A percentile compares a stretch with the other conserved stretches of the same genome.
phyloP scores from a whole-genome alignment of 768 basidiomycete species.

The Flagelloscypha sp. region DNA sequence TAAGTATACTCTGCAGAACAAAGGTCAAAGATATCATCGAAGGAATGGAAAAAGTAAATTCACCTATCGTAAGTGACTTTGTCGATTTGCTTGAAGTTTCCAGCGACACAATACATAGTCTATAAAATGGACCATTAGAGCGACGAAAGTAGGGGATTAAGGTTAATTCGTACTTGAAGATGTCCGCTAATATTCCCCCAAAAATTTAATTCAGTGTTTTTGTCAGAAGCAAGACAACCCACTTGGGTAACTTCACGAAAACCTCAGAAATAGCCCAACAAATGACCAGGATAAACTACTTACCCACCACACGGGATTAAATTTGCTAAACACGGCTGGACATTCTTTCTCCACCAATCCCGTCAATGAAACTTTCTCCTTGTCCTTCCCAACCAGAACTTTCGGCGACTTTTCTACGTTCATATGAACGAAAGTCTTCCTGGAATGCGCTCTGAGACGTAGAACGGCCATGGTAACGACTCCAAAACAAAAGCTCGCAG shows the following conservation, averaged over 20 bases:
- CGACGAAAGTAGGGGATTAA: too few relatives aligned
- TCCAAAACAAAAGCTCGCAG: background rate
- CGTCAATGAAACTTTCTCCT: background rate
- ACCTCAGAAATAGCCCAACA: conserved; percentile 7
- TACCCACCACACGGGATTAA: conserved; percentile 43
- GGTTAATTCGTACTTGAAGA: too few relatives aligned
- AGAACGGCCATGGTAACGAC: background rate
- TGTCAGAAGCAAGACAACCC: conserved; percentile 11
- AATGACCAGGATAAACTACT: too few relatives aligned
- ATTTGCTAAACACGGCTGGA: conserved; percentile 32
- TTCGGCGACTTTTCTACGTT: background rate
- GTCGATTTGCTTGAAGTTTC: conserved; percentile 52
- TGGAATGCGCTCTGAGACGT: background rate
- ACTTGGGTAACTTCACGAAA: conserved; percentile 28
- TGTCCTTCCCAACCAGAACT: background rate
- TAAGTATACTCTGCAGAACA: conserved; percentile 34
- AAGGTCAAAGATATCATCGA: background rate
- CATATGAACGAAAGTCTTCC: background rate
- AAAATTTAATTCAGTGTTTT: background rate
- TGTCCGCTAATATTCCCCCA: conserved; percentile 39
- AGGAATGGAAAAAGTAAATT: conserved; percentile 7
- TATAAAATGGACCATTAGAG: too few relatives aligned
- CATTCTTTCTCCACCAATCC: conserved; percentile 15
- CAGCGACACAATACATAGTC: conserved; percentile 51
- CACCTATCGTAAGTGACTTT: conserved; percentile 49